These are phyloP conservation scores for Leavenworthia alabamica DNA, from an alignment of 345 rosid genomes.

Conservation along the genomic window DNA sequence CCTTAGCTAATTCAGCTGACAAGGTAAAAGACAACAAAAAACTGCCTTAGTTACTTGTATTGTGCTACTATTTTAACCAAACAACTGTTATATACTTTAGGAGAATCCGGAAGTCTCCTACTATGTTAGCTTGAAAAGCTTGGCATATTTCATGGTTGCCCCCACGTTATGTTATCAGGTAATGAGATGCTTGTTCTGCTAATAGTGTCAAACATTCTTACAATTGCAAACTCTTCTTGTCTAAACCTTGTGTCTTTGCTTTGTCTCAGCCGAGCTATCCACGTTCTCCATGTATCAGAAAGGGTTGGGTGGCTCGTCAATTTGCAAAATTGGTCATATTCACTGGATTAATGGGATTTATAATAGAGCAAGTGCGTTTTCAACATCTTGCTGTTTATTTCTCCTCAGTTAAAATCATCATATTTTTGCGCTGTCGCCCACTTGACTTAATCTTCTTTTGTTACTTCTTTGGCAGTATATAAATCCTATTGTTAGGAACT, in stretches of 20 bases:
- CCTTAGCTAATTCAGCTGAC: conserved; percentile 47
- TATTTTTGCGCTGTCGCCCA: background rate
- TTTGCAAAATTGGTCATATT: conserved; percentile 75
- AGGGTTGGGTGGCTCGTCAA: no score
- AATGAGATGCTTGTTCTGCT: background rate
- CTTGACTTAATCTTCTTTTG: conserved; percentile 9
- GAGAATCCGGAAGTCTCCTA: conserved; percentile 38
- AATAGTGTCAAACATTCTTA: background rate
- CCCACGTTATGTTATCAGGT: conserved; percentile 99
- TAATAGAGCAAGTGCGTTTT: conserved; percentile 72
- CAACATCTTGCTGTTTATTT: conserved; percentile 3
- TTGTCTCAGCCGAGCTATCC: conserved; percentile 69
- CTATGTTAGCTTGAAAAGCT: conserved; percentile 59
- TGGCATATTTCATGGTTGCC: conserved; percentile 92
- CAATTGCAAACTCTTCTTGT: conserved; percentile 5
- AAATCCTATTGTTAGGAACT: conserved; percentile 90
- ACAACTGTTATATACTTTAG: conserved; percentile 35
- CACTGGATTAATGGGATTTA: conserved; percentile 93
- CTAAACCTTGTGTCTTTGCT: background rate
- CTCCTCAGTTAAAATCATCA: background rate
- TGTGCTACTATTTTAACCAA: conserved; percentile 1
- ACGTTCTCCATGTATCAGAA: conserved; percentile 61
- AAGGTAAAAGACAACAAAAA: conserved; percentile 46
- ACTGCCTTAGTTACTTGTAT: background rate
- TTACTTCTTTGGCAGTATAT: conserved; percentile 68